Conservation (phyloP, 2,329 filamentous ascomycete species). For the Xylariales sp. region DNA sequence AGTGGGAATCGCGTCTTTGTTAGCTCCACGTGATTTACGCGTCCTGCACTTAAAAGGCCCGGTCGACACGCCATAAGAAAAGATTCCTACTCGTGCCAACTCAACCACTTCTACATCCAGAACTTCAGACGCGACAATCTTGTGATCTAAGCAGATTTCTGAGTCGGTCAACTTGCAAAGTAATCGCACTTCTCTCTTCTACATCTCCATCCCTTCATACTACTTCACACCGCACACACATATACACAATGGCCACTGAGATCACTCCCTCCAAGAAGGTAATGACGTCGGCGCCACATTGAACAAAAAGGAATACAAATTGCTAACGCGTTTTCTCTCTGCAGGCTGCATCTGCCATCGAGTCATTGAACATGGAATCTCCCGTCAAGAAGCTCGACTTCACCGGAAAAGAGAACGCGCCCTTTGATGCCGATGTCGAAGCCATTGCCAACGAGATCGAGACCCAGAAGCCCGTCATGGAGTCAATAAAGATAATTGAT, state of each 20-base stretch:
- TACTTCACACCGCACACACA: slow-evolving; percentile 14
- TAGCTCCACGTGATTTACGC: slow-evolving; percentile 2
- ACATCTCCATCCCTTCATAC: slow-evolving; percentile 12
- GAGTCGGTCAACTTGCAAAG: background rate
- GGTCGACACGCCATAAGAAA: slow-evolving; percentile 6
- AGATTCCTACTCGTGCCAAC: slow-evolving; percentile 6
- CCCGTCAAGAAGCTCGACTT: slow-evolving; percentile 89
- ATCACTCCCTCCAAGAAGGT: slow-evolving; percentile 60
- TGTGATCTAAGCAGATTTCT: slow-evolving; percentile 1
- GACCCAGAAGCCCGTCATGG: slow-evolving; percentile 53
- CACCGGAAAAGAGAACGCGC: slow-evolving; percentile 77
- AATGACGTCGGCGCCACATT: slow-evolving; percentile 23
- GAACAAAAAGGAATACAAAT: slow-evolving; percentile 15
- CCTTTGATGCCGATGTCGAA: slow-evolving; percentile 47
- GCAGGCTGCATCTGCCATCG: slow-evolving; percentile 81
- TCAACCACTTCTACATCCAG: slow-evolving; percentile 1
- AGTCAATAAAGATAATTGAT: slow-evolving; percentile 35
- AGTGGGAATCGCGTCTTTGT: slow-evolving; percentile 9
- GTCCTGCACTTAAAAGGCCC: slow-evolving; percentile 8
- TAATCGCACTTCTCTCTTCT: slow-evolving; percentile 10
- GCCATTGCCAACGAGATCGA: slow-evolving; percentile 52
- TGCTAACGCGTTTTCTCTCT: slow-evolving; percentile 18
- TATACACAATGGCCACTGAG: slow-evolving; percentile 66
- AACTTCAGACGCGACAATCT: slow-evolving; percentile 3
- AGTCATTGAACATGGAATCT: slow-evolving; percentile 88